Conservation (phyloP, 2,329 filamentous ascomycete genomes). For the Penicillium sp. region DNA sequence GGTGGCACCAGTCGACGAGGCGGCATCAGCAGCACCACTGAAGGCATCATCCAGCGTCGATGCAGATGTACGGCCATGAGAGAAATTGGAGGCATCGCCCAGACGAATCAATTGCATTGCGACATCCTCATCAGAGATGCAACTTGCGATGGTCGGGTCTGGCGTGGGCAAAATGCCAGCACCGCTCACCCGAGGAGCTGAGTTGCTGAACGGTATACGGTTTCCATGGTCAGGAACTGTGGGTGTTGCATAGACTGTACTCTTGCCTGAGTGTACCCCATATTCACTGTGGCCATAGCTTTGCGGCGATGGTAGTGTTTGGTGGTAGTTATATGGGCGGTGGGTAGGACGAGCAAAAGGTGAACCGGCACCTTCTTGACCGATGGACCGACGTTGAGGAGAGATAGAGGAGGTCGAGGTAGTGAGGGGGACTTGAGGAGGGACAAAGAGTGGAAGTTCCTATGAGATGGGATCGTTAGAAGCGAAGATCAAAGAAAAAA, state of each 20-base stretch:
- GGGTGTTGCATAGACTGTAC: conserved; percentile 62
- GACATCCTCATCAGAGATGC: conserved; percentile 97
- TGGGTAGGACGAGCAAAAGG: conserved; percentile 75
- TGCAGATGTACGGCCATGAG: conserved; percentile 86
- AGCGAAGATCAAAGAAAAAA: conserved; percentile 8
- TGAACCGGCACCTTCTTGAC: conserved; percentile 63
- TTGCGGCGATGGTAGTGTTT: conserved; percentile 80
- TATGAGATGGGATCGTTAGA: conserved; percentile 43
- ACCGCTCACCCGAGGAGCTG: conserved; percentile 38
- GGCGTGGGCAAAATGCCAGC: conserved; percentile 80
- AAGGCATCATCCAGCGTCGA: conserved; percentile 93
- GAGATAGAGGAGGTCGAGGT: conserved; percentile 98
- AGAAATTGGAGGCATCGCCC: conserved; percentile 89
- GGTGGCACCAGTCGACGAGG: conserved; percentile 81
- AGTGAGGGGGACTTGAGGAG: conserved; percentile 86
- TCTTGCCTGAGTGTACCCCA: conserved; percentile 32
- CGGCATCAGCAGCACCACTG: conserved; percentile 80
- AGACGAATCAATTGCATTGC: conserved; percentile 95
- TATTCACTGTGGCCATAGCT: conserved; percentile 62
- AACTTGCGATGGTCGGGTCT: conserved; percentile 94
- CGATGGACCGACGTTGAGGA: conserved; percentile 79
- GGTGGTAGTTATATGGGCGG: conserved; percentile 75
- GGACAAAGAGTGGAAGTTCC: conserved; percentile 94
- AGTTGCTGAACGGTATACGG: conserved; percentile 55
- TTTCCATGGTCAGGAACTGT: conserved; percentile 56